Percentiles rank a stretch among this genome's conserved stretches.
Evolutionary conservation across 2,329 filamentous ascomycete species (phyloP).

Genomic region (Colletotrichum spaethianum): DNA sequence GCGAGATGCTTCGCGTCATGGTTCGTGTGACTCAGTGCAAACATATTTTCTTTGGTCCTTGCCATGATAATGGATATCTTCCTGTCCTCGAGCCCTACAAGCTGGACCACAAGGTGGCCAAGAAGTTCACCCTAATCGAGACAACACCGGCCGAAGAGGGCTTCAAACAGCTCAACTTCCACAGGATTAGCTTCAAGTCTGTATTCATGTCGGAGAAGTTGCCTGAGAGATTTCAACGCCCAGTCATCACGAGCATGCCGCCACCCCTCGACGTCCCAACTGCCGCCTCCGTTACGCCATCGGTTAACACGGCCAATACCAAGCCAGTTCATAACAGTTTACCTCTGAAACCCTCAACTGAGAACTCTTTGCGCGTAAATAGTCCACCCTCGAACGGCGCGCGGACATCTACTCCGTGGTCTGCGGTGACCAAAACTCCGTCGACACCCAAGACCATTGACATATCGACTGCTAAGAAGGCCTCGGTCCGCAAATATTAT

Average conservation of each 20-base stretch:
- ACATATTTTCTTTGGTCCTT: slow-evolving; percentile 51
- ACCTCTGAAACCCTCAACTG: neutral
- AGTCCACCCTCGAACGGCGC: slow-evolving; percentile 14
- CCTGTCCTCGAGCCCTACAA: slow-evolving; percentile 51
- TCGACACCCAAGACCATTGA: slow-evolving; percentile 45
- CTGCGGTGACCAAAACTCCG: slow-evolving; percentile 41
- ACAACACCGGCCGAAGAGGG: slow-evolving; percentile 50
- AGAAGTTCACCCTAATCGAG: slow-evolving; percentile 51
- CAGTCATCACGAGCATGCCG: slow-evolving; percentile 7
- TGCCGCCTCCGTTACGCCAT: neutral
- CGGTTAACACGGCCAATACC: neutral
- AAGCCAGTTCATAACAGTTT: neutral
- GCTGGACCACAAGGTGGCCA: slow-evolving; percentile 43
- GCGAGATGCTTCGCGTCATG: slow-evolving; percentile 53
- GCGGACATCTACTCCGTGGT: slow-evolving; percentile 43
- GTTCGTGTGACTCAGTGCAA: slow-evolving; percentile 50
- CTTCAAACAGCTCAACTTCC: slow-evolving; percentile 49
- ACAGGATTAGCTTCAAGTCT: slow-evolving; percentile 45
- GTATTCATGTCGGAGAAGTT: slow-evolving; percentile 51
- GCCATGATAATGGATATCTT: slow-evolving; percentile 53
- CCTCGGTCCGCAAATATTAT: slow-evolving; percentile 43
- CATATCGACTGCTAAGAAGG: slow-evolving; percentile 46
- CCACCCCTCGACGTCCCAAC: neutral
- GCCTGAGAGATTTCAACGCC: slow-evolving; percentile 24
- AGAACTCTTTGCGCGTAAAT: neutral